Percentiles rank a stretch among this genome's conserved stretches.
Conservation (phyloP, 106 monocot genomes). For the Acanthochlamys bracteata region DNA sequence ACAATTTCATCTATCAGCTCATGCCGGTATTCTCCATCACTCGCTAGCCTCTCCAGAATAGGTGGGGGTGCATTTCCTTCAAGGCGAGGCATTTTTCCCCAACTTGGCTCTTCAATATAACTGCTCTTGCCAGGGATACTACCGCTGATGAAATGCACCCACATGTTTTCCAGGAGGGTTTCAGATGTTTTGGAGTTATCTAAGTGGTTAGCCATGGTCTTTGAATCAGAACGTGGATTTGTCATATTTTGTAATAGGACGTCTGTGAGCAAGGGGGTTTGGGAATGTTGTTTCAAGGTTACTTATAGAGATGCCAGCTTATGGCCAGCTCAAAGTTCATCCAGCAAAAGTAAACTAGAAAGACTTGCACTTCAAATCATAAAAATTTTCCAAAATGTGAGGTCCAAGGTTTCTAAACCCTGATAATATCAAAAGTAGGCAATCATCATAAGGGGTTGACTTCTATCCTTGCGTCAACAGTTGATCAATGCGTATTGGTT, state of each 20-base stretch:
- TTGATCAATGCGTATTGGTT: too few relatives aligned
- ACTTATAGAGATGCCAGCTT: slow-evolving; percentile 23
- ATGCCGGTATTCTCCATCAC: slow-evolving; percentile 37
- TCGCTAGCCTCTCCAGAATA: slow-evolving; percentile 28
- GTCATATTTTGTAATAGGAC: neutral
- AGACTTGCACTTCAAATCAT: slow-evolving; percentile 5
- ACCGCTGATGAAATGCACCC: slow-evolving; percentile 32
- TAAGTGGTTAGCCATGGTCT: slow-evolving; percentile 12
- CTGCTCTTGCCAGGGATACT: neutral
- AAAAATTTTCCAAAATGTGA: neutral
- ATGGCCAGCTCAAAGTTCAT: slow-evolving; percentile 15
- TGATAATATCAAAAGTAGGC: neutral
- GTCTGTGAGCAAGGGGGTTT: slow-evolving; percentile 1
- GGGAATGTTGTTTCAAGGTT: neutral
- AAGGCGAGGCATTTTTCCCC: slow-evolving; percentile 6
- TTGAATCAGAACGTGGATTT: too few relatives aligned
- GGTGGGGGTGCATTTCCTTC: slow-evolving; percentile 6
- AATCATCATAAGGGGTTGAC: slow-evolving; percentile 14
- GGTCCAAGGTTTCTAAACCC: slow-evolving; percentile 1
- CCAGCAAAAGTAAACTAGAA: neutral
- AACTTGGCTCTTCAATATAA: slow-evolving; percentile 5
- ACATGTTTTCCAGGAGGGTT: slow-evolving; percentile 25
- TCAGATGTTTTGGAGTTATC: slow-evolving; percentile 9
- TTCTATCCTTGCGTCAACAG: neutral
- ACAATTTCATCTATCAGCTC: slow-evolving; percentile 17